Evolutionary conservation across 2,329 filamentous ascomycete species (phyloP), one percentile per base, ranked within the genome.

Genomic region (Colletotrichum sublineola): DNA sequence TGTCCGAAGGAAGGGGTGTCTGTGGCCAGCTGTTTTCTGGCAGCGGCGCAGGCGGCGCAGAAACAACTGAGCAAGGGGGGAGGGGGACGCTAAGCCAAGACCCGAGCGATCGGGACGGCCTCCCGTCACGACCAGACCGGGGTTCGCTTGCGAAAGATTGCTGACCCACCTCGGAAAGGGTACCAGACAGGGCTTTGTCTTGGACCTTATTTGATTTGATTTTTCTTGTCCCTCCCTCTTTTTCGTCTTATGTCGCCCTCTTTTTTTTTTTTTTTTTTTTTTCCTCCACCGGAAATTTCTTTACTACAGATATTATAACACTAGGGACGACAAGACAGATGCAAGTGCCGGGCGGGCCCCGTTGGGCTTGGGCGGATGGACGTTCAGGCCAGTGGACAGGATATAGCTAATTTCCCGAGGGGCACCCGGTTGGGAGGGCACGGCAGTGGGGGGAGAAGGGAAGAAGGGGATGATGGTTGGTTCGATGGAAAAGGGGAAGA

Each of bases 11-110:
- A 60, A 14, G 46, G n/a, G 24, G 24, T 24, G 24, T 24, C 24
- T 24, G 20, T 24, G 7, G 29, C 31, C 18, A 36, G 8, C 11
- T 63, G 5, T n/a, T n/a, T 14, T 36, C 18, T 36, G 20, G 48
- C n/a, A 24, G 55, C 48, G 61, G 48, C 61, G 61, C 61, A 61
- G 40, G 38, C 24, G 61, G 60, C 38, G 44, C 24, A 12, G 44
- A 46, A 46, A n/a, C 44, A 20, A n/a, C 44, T 46, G 44, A 20
- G 42, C 18, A 44, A 20, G 42, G 42, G 18, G 42, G 18, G 33
- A 15, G 20, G n/a, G 14, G 31, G 33, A 42, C 61, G 61, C 61
- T 63, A 63, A 40, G 61, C 61, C 61, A 63, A 63, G 61, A 63
- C 33, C 61, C 61, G 61, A 63, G 61, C n/a, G 48, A 53, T 63